Base-by-base conservation (phyloP, 2,329 filamentous ascomycete genomes). In the Cordyceps militaris region DNA sequence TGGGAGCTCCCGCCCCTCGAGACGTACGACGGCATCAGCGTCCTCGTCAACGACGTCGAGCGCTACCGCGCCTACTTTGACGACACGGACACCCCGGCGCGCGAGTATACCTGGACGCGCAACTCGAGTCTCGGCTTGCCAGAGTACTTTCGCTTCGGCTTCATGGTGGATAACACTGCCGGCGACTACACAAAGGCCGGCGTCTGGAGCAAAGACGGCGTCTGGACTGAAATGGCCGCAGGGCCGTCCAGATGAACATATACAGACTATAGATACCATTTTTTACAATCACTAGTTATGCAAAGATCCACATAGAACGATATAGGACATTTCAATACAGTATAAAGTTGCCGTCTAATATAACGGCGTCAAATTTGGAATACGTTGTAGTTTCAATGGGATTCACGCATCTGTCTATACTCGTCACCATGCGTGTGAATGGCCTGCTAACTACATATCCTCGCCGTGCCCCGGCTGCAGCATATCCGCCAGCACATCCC, bases 1-100 rank as follows among this genome's bases (percentile, higher is more conserved):
- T 85, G 80, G 82, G 71, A 72, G 2, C 60, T 69, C 36, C 76
- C 76, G 23, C 73, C 61, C 34, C 62, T 74, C 2, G 72, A 74
- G 9, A 73, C 78, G 23, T 90, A 85, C 63, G 87, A 93, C 64
- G 90, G 89, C 13, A 80, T 95, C 59, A 90, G 86, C 66, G 80
- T 94, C 16, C 75, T 95, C 0, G 88, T 95, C 62, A 94, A 95
- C 66, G 90, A 95, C 64, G 90, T 95, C 0, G 90, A 95, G 71
- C 77, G 89, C 21, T 91, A 87, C 69, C 76, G 87, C n/a, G 81
- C 81, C 6, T 93, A 87, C 69, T 87, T 87, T 61, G 80, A 79
- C 47, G 80, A 84, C 50, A 77, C 74, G 42, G 75, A 77, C 40
- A 71, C 73, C 28, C 65, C 66, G 36, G 59, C 68, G 52, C 66